Evolutionary conservation across 2,329 filamentous ascomycete genomes (phyloP).

Genomic region (Volutella citrinella): DNA sequence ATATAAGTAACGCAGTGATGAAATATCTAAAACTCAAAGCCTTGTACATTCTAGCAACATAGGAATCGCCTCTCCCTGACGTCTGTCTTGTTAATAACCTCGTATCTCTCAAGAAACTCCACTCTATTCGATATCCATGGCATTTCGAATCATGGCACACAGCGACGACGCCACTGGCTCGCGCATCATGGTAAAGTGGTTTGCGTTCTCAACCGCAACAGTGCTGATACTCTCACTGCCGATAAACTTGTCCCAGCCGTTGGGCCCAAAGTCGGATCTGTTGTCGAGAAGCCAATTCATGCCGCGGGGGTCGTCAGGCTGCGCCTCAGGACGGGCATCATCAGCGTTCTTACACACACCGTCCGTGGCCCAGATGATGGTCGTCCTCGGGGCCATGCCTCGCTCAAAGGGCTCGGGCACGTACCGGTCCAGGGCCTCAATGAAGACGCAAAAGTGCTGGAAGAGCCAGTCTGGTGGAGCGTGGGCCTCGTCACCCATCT

Average conservation of each 20-base stretch:
- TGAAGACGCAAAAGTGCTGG: constrained; percentile 68
- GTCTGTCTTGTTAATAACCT: no score
- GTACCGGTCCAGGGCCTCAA: constrained; percentile 67
- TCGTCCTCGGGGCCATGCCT: constrained; percentile 57
- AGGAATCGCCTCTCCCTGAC: no score
- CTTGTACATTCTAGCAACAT: no score
- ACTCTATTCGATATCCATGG: no score
- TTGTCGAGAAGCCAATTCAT: constrained; percentile 72
- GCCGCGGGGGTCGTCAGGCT: constrained; percentile 50
- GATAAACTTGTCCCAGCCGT: constrained; percentile 22
- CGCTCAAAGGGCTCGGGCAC: constrained; percentile 53
- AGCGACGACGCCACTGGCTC: no score
- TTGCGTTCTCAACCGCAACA: constrained; percentile 10
- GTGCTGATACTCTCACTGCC: constrained; percentile 9
- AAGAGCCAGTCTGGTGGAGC: constrained; percentile 71
- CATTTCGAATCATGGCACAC: no score
- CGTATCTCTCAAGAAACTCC: no score
- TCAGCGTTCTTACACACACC: constrained; percentile 71
- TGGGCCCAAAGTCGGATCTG: constrained; percentile 58
- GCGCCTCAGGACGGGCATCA: constrained; percentile 51
- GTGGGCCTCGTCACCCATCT: no score
- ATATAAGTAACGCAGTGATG: no score
- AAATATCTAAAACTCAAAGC: no score
- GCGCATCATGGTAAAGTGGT: constrained; percentile 22
- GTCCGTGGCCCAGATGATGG: constrained; percentile 69